Base-by-base conservation (phyloP, 2,329 filamentous ascomycete species). In the Apiospora saccharicola region DNA sequence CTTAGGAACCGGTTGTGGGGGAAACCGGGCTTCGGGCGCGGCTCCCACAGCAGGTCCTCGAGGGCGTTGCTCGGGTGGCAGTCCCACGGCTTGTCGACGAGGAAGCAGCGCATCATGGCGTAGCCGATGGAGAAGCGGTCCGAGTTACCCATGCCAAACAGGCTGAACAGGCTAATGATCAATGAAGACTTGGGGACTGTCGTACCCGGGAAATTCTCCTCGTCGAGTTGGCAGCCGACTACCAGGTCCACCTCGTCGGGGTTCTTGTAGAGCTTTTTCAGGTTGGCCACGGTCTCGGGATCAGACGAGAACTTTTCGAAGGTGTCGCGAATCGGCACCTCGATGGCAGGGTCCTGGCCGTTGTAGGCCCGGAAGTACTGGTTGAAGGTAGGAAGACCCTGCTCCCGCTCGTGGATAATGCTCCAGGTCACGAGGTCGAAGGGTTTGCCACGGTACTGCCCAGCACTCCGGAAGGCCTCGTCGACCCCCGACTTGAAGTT, bases 331-430 rank as follows among this genome's bases (percentile, higher is more conserved):
- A 51, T 51, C n/a, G 49, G 49, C n/a, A 51, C 49, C 49, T 51
- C 49, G 49, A 51, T 26, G 12, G 49, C 49, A 6, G 49, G 49
- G 49, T 51, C 49, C 49, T 51, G 49, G 8, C 5, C 49, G n/a
- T 51, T 51, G n/a, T 51, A 51, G n/a, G 49, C 49, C n/a, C n/a
- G 49, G 49, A 51, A 51, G n/a, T 51, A 51, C 49, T 51, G 49
- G 49, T 51, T 51, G 49, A 51, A 51, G 8, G 49, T 51, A 2
- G 49, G 49, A 2, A 51, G 49, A 0, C 49, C 49, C n/a, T 51
- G 49, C 49, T 51, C 49, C n/a, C 49, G 49, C 49, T 51, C 49
- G 49, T 51, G 49, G 49, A 51, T 22, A n/a, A 51, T 14, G 49
- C 49, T 51, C 49, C 49, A 51, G 49, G 49, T 51, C 49, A 24